These are phyloP conservation scores for Geoglossum cookeanum DNA, from an alignment of 2,329 filamentous ascomycete species.

Conservation along the genomic window DNA sequence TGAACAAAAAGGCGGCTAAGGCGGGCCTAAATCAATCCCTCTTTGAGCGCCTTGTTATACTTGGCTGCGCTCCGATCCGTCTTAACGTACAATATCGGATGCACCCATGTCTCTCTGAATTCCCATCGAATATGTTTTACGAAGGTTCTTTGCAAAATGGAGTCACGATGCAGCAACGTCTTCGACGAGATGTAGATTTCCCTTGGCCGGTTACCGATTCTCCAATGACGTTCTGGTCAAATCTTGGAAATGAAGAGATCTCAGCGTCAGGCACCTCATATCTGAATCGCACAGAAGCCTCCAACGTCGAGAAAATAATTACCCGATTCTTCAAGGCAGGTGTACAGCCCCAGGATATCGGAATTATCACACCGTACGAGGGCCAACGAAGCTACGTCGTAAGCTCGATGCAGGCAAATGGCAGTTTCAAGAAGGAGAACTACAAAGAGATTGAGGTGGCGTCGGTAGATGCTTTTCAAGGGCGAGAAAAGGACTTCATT, in stretches of 20 bases:
- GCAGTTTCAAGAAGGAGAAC: constrained; percentile 92
- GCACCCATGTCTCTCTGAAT: constrained; percentile 93
- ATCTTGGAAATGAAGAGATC: constrained; percentile 92
- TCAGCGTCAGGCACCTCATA: constrained; percentile 96
- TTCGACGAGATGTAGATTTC: constrained; percentile 89
- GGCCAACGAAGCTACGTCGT: constrained; percentile 97
- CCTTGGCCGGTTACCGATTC: constrained; percentile 88
- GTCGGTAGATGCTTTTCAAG: constrained; percentile 96
- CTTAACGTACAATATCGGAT: constrained; percentile 97
- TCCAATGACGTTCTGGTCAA: constrained; percentile 99
- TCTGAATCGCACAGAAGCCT: constrained; percentile 89
- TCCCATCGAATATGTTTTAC: constrained; percentile 99
- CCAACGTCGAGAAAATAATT: constrained; percentile 96
- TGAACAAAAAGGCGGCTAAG: constrained; percentile 99
- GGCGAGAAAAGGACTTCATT: constrained; percentile 97
- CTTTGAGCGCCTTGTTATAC: constrained; percentile 85
- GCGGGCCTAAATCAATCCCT: constrained; percentile 95
- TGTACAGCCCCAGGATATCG: constrained; percentile 82
- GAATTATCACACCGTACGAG: constrained; percentile 97
- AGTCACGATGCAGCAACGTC: constrained; percentile 71
- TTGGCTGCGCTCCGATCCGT: constrained; percentile 78
- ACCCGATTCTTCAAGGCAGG: constrained; percentile 98
- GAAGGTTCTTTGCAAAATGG: constrained; percentile 94
- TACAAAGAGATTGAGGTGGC: constrained; percentile 99
- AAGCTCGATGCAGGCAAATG: constrained; percentile 96